phyloP scores from a whole-genome alignment of 2,329 filamentous ascomycete genomes.

The Blumeria hordei region DNA sequence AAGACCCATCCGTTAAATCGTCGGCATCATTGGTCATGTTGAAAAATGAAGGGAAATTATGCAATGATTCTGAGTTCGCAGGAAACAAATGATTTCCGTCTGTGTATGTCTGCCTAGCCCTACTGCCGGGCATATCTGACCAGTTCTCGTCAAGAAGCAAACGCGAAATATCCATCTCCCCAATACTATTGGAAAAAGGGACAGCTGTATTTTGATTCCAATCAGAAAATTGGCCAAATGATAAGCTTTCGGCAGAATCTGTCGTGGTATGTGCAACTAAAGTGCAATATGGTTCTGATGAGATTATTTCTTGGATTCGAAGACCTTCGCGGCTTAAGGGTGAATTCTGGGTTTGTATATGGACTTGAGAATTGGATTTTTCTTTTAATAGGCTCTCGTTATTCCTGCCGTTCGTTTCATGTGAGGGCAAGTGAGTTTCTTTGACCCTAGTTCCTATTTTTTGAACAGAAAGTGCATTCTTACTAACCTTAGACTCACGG shows the following conservation, averaged over 20 bases:
- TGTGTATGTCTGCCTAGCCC: slow-evolving; percentile 11
- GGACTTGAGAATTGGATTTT: background rate
- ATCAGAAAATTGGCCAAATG: slow-evolving; percentile 19
- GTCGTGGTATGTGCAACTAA: slow-evolving; percentile 7
- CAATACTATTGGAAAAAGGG: slow-evolving; percentile 20
- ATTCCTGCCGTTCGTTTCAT: background rate
- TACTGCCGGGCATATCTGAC: slow-evolving; percentile 4
- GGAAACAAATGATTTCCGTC: slow-evolving; percentile 12
- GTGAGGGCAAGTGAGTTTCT: background rate
- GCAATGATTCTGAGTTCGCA: slow-evolving; percentile 6
- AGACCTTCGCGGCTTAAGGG: slow-evolving; percentile 9
- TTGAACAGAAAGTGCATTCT: background rate
- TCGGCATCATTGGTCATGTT: slow-evolving; percentile 9
- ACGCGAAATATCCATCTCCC: slow-evolving; percentile 38
- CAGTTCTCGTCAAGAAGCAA: slow-evolving; percentile 17
- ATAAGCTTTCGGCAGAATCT: slow-evolving; percentile 15
- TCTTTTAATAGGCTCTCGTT: background rate
- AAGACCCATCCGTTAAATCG: slow-evolving; percentile 4
- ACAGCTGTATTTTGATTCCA: slow-evolving; percentile 20
- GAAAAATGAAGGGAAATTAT: slow-evolving; percentile 7
- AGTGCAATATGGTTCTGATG: slow-evolving; percentile 6
- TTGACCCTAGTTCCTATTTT: background rate
- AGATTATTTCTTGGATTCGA: slow-evolving; percentile 13
- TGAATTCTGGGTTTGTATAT: background rate
- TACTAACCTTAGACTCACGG: slow-evolving; percentile 11